phyloP scores from a whole-genome alignment of 2,329 filamentous ascomycete species.

The Fusarium metavorans region DNA sequence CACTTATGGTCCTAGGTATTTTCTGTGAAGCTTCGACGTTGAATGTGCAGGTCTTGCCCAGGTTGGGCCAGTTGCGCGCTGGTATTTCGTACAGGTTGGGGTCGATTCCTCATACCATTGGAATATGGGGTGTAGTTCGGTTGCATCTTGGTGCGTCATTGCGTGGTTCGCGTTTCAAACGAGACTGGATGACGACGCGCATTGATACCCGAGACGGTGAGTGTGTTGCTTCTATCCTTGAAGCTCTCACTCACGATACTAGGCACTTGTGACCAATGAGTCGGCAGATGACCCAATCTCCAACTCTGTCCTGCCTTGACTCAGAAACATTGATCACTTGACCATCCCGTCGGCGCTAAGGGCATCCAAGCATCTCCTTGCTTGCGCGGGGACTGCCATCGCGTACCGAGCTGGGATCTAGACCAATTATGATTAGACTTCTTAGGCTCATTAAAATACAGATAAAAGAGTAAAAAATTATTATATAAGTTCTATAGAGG shows the following conservation, averaged over 20 bases:
- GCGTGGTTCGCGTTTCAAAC: background rate
- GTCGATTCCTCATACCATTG: background rate
- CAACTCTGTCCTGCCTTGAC: constrained; percentile 10
- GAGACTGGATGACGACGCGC: background rate
- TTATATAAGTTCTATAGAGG: no score
- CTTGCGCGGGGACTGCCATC: no score
- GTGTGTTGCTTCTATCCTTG: background rate
- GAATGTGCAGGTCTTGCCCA: background rate
- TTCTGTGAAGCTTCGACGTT: background rate
- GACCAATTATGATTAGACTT: no score
- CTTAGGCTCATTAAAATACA: no score
- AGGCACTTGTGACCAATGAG: constrained; percentile 20
- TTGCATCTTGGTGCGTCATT: background rate
- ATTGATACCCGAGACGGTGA: background rate
- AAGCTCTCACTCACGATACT: background rate
- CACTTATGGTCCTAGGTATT: background rate
- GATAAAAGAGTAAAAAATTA: no score
- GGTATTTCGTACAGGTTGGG: background rate
- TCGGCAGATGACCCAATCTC: constrained; percentile 20
- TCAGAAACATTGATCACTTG: constrained; percentile 22
- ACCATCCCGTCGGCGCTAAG: constrained; percentile 6
- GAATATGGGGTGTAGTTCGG: background rate
- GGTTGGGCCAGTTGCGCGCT: background rate
- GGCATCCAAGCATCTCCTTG: background rate
- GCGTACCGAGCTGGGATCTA: no score